These are phyloP conservation scores for Gardenia jasminoides DNA, from an alignment of 257 asterid species.

Conservation along the genomic window DNA sequence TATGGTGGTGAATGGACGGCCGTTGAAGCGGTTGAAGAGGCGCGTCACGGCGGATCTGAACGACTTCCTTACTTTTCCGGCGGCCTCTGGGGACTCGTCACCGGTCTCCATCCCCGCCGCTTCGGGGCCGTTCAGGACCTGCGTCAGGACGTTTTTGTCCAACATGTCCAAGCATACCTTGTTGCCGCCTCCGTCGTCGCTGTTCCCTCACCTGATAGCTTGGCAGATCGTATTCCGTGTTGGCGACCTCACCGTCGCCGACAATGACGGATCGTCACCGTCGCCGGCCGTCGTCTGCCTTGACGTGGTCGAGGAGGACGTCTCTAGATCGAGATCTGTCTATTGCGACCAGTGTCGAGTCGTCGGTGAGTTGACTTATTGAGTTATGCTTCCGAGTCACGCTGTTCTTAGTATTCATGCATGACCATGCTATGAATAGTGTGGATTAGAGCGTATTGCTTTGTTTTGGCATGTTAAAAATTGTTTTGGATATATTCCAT, in stretches of 20 bases:
- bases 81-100: constrained; percentile 31
- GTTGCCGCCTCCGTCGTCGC: constrained; percentile 71
- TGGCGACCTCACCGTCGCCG: constrained; percentile 48
- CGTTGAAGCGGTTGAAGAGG: constrained; percentile 64
- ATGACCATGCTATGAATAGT: no score
- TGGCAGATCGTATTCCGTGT: constrained; percentile 87
- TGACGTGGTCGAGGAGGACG: constrained; percentile 94
- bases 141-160: constrained; percentile 52
- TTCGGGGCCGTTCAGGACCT: constrained; percentile 55
- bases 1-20: constrained; percentile 70
- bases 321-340: constrained; percentile 80
- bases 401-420: constrained; percentile 3
- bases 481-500: neutral
- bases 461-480: neutral
- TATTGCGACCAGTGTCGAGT: constrained; percentile 99
- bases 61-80: constrained; percentile 64
- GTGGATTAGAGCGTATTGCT: no score
- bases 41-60: constrained; percentile 74
- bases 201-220: constrained; percentile 79
- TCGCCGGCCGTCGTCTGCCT: constrained; percentile 58
- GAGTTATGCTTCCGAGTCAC: constrained; percentile 25
- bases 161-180: constrained; percentile 56
- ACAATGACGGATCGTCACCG: constrained; percentile 44
- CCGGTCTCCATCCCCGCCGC: constrained; percentile 22
- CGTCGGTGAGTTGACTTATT: constrained; percentile 77